Base-by-base conservation (phyloP, 495 filamentous ascomycete species). In the Durotheca rogersii region DNA sequence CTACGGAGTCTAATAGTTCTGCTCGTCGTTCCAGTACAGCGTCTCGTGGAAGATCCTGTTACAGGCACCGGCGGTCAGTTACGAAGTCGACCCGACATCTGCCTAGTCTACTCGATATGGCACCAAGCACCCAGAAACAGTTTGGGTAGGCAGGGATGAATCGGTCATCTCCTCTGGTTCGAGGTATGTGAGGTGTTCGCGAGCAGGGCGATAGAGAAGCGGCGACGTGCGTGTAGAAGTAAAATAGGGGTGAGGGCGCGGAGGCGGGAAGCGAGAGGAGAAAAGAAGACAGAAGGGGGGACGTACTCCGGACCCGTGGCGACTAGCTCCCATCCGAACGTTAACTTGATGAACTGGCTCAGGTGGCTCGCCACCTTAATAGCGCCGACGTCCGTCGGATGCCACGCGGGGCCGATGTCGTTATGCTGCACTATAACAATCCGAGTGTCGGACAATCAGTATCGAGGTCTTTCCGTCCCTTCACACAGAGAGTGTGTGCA, bases 361-460 rank as follows among this genome's bases (percentile, higher is more conserved):
- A 87, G 51, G 51, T 86, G 82, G 52, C 81, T 84, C 2, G 84
- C 81, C 1, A 87, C 64, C 53, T 87, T 87, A 61, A 87, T 73
- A 40, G 84, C 81, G 0, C 84, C 83, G 7, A 85, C 77, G 53
- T 87, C 82, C 0, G 82, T 86, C 0, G 81, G 82, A 48, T 88
- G 84, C 52, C 71, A 82, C 58, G 72, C 69, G 9, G 83, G 84
- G 3, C 71, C 78, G 42, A 85, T 82, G 56, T 86, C 84, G 46
- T 86, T 86, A 53, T 88, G 82, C 57, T 86, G 81, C 52, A 88
- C 49, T 59, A 5, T n/a, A 27, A 10, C 19, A 3, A 20, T 12
- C 27, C n/a, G 6, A 41, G 41, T n/a, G 45, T 10, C 45, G 37
- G 15, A 3, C 32, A 29, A 12, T 14, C n/a, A 10, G 12, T 20